Evolutionary conservation across 2,329 filamentous ascomycete genomes (phyloP).

Genomic region (Acrocalymma vagum): DNA sequence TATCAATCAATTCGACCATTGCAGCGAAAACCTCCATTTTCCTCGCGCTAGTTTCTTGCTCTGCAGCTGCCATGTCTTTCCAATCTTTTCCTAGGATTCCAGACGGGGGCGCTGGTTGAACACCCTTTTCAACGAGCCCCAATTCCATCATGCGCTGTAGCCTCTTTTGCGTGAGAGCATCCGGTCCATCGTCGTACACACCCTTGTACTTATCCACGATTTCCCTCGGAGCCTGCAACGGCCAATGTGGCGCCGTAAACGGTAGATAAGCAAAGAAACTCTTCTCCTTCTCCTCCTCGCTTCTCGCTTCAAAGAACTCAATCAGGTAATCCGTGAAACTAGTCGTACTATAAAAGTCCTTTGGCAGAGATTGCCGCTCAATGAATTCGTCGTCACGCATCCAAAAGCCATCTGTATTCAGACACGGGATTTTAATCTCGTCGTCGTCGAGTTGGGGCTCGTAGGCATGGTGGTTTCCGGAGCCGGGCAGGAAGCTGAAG

Average conservation of each 20-base stretch:
- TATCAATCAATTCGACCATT: constrained; percentile 47
- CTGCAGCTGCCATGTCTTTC: background rate
- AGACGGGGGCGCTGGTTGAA: constrained; percentile 2
- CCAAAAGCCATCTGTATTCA: constrained; percentile 6
- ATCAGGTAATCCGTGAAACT: constrained; percentile 37
- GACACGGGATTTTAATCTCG: background rate
- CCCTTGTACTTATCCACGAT: constrained; percentile 28
- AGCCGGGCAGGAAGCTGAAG: constrained; percentile 17
- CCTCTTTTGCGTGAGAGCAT: constrained; percentile 25
- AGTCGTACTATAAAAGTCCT: constrained; percentile 43
- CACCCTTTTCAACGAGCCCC: constrained; percentile 14
- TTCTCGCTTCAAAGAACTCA: constrained; percentile 28
- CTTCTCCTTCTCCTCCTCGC: constrained; percentile 21
- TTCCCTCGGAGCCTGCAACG: constrained; percentile 33
- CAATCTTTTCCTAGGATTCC: background rate
- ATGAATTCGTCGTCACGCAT: constrained; percentile 1
- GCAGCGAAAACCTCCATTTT: constrained; percentile 48
- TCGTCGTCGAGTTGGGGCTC: constrained; percentile 37
- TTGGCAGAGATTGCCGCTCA: constrained; percentile 3
- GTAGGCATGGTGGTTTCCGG: constrained; percentile 46
- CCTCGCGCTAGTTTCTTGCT: constrained; percentile 32
- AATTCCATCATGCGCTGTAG: constrained; percentile 26
- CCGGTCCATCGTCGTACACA: constrained; percentile 32
- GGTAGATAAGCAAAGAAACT: constrained; percentile 40
- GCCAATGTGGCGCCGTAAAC: constrained; percentile 40